Evolutionary conservation across 805 yeast species (phyloP).

Genomic region (Ogataea trehaloabstinens): DNA sequence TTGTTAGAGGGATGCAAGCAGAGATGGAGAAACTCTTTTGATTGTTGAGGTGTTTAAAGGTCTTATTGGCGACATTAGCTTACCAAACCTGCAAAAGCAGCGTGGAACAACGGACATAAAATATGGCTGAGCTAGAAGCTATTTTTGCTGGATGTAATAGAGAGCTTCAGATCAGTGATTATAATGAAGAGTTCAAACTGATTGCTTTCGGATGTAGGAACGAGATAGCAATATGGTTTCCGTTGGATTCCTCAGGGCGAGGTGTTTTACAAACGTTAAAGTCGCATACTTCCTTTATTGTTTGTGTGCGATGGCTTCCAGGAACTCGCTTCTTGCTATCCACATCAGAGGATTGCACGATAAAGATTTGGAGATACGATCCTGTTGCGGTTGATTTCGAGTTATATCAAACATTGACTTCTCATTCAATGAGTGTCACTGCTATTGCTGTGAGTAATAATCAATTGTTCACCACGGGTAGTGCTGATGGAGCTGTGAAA

Average conservation of each 20-base stretch:
- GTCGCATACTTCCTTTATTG: conserved; percentile 59
- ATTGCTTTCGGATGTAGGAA: conserved; percentile 74
- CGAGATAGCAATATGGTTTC: conserved; percentile 50
- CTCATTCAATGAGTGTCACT: conserved; percentile 53
- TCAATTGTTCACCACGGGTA: conserved; percentile 54
- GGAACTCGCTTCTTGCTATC: conserved; percentile 48
- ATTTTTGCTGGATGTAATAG: conserved; percentile 72
- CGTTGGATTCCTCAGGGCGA: conserved; percentile 19
- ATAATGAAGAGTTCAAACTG: conserved; percentile 33
- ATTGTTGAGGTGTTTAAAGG: no score
- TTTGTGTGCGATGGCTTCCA: conserved; percentile 61
- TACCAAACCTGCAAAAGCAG: neutral
- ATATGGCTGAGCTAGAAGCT: conserved; percentile 43
- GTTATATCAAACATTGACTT: conserved; percentile 32
- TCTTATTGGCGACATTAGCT: no score
- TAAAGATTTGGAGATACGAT: conserved; percentile 56
- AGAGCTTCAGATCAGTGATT: conserved; percentile 60
- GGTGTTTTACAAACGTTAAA: conserved; percentile 60
- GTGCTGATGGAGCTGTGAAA: conserved; percentile 57
- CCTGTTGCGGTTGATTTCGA: conserved; percentile 24
- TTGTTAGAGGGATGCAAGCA: no score
- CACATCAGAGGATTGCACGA: conserved; percentile 63
- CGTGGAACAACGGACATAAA: neutral
- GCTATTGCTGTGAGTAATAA: conserved; percentile 43
- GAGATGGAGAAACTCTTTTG: no score